Conservation (phyloP, 192 early-diverging fungal species). For the Umbelopsis sp. region DNA sequence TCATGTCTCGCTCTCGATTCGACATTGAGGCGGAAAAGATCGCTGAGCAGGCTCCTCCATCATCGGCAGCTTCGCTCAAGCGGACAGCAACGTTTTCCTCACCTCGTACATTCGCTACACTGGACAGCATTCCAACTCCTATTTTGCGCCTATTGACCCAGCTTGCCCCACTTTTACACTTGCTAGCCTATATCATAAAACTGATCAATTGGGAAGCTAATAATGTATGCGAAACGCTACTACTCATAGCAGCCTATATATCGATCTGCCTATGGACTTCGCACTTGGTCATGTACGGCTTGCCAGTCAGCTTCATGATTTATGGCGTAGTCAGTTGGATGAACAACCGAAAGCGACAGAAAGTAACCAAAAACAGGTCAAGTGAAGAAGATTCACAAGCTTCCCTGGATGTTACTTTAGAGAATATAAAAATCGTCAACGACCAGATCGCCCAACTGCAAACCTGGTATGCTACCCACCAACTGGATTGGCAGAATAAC, state of each 20-base stretch:
- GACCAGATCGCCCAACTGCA: conserved; percentile 8
- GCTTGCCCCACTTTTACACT: conserved; percentile 21
- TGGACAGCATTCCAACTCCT: conserved; percentile 36
- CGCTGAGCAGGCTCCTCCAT: not conserved
- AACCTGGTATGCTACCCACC: conserved; percentile 13
- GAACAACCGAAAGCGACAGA: conserved; percentile 7
- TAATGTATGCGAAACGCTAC: conserved; percentile 22
- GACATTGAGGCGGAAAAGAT: conserved; percentile 17
- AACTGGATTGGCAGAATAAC: not conserved
- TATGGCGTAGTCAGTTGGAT: conserved; percentile 8
- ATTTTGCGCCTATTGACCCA: conserved; percentile 24
- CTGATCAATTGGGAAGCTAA: conserved; percentile 27
- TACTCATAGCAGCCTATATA: conserved; percentile 22
- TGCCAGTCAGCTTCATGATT: conserved; percentile 21
- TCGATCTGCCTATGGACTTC: conserved; percentile 31
- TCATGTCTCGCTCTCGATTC: conserved; percentile 10
- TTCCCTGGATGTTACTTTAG: conserved; percentile 33
- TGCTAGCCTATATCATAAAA: not conserved
- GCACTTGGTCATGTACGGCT: conserved; percentile 18
- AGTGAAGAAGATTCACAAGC: conserved; percentile 7
- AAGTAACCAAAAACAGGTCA: not conserved
- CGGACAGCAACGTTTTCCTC: conserved; percentile 20
- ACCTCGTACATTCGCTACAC: conserved; percentile 24
- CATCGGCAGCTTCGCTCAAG: not conserved
- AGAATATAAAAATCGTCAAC: conserved; percentile 20